phyloP scores from a whole-genome alignment of 2,329 filamentous ascomycete genomes.

The Pseudopyricularia cyperi region DNA sequence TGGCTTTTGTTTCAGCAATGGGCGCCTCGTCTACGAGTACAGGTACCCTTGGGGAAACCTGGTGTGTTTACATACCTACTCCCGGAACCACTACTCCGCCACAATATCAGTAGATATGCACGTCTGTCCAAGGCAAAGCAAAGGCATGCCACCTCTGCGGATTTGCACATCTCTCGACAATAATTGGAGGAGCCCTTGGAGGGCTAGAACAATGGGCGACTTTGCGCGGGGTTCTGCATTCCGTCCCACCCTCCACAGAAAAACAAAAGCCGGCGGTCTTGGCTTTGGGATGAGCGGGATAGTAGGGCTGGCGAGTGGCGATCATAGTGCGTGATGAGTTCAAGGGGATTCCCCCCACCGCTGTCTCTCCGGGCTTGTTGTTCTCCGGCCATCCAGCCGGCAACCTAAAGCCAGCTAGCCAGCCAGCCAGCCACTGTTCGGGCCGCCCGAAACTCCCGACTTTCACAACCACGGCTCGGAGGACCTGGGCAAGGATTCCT shows the following conservation, averaged over 20 bases:
- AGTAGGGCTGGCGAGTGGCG: background rate
- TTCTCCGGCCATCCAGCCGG: background rate
- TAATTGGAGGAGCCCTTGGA: too few relatives aligned
- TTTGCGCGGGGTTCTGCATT: background rate
- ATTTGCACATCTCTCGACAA: background rate
- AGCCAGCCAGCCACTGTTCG: background rate
- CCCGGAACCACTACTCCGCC: too few relatives aligned
- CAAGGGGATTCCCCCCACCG: background rate
- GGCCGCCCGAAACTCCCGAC: background rate
- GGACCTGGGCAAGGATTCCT: too few relatives aligned
- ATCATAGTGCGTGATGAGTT: background rate
- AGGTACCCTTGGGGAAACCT: too few relatives aligned
- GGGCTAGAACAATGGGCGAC: background rate
- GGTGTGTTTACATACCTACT: too few relatives aligned
- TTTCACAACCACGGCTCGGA: background rate
- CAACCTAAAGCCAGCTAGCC: too few relatives aligned
- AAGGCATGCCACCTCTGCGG: background rate
- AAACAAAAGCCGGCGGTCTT: too few relatives aligned
- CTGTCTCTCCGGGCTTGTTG: background rate
- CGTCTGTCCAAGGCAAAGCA: background rate
- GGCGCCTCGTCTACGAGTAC: background rate
- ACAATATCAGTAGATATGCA: too few relatives aligned
- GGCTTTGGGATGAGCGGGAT: background rate
- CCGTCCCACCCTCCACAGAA: background rate
- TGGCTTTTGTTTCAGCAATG: background rate